Conservation (phyloP, 257 asterid species). For the Ophiorrhiza pumila region DNA sequence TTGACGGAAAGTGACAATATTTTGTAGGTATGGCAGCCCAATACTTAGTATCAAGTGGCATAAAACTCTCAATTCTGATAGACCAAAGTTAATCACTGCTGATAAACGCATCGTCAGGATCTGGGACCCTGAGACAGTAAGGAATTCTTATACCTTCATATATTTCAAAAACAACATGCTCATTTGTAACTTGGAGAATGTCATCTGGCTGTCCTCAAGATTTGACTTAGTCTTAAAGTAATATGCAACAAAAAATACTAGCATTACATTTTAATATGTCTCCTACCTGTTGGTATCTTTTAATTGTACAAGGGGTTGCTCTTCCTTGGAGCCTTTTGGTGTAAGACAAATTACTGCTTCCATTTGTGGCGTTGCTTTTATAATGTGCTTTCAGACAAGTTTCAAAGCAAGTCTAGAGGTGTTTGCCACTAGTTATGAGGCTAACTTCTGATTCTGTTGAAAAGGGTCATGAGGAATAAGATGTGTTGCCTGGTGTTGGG, state of each 20-base stretch:
- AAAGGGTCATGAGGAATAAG: not conserved
- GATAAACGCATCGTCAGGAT: constrained; percentile 86
- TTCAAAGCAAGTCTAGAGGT: not conserved
- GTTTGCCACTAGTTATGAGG: not conserved
- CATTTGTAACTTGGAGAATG: not conserved
- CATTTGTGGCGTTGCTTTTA: not conserved
- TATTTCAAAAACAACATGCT: not conserved
- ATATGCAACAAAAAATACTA: not conserved
- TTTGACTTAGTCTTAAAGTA: not conserved
- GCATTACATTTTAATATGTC: not conserved
- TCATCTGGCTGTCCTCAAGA: not conserved
- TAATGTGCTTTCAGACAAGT: not conserved
- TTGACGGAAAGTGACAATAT: not conserved
- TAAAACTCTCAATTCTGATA: constrained; percentile 64
- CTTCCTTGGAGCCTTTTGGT: not conserved
- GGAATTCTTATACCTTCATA: constrained; percentile 22
- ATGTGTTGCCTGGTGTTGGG: not conserved
- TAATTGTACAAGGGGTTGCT: not conserved
- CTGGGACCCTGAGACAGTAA: constrained; percentile 89
- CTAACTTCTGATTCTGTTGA: not conserved
- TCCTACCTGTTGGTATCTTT: not conserved
- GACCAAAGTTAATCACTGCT: constrained; percentile 64
- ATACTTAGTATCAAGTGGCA: constrained; percentile 92
- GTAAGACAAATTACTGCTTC: not conserved
- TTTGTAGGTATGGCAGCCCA: constrained; percentile 86